Conservation (phyloP, 1,284 basidiomycete genomes). For the Cryptococcus jaspeensis region DNA sequence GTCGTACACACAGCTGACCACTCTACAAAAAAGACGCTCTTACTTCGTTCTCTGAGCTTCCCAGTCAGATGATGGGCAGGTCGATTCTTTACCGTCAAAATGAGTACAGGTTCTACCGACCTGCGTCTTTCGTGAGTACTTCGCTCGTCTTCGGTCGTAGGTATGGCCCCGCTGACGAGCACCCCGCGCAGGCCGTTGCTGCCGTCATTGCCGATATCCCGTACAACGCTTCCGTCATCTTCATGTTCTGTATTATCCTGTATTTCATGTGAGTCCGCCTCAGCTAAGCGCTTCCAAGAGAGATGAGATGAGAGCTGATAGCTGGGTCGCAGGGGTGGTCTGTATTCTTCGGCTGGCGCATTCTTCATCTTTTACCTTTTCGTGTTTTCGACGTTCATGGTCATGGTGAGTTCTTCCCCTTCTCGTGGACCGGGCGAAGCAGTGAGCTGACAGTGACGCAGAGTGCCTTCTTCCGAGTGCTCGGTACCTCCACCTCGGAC, state of each 20-base stretch:
- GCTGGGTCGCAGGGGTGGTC: constrained; percentile 47
- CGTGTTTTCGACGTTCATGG: constrained; percentile 50
- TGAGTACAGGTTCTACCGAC: constrained; percentile 77
- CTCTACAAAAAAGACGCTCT: constrained; percentile 23
- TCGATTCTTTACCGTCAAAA: constrained; percentile 64
- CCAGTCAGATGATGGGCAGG: constrained; percentile 62
- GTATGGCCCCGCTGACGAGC: not conserved
- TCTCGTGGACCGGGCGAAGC: not conserved
- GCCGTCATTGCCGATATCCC: constrained; percentile 54
- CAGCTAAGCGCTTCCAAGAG: not conserved
- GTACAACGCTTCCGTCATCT: constrained; percentile 54
- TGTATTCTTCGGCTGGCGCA: constrained; percentile 43
- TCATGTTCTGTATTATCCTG: constrained; percentile 54
- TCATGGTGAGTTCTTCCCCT: constrained; percentile 55
- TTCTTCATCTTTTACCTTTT: constrained; percentile 51
- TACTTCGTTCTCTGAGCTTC: constrained; percentile 60
- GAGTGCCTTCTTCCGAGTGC: constrained; percentile 42
- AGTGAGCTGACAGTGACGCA: not conserved
- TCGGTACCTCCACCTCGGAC: constrained; percentile 53
- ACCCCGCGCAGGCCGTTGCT: constrained; percentile 27
- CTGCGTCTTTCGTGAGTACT: constrained; percentile 44
- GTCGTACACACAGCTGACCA: not conserved
- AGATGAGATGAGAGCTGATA: constrained; percentile 2
- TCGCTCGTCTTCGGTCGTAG: not conserved
- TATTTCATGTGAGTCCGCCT: constrained; percentile 41